phyloP scores from a whole-genome alignment of 1,284 basidiomycete genomes.

The Ganoderma lucidum region DNA sequence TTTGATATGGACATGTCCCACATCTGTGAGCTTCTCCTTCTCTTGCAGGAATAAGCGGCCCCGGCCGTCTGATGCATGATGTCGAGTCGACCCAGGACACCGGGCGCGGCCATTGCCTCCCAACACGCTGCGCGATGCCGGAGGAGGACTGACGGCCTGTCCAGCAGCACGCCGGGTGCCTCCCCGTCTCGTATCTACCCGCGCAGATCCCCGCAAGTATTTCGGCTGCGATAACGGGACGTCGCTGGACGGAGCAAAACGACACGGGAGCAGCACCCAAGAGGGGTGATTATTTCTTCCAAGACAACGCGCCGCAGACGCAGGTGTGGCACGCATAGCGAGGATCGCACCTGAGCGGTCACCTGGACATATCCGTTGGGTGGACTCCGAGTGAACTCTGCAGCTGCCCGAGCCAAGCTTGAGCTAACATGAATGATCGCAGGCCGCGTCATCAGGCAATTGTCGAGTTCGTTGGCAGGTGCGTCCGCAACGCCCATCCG shows the following conservation, averaged over 20 bases:
- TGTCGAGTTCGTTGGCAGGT: background rate
- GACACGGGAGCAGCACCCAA: background rate
- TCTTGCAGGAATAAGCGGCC: background rate
- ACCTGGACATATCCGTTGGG: background rate
- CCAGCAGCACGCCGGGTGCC: background rate
- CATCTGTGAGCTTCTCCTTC: background rate
- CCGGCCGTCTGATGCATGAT: conserved; percentile 1
- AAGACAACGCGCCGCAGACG: background rate
- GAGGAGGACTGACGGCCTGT: background rate
- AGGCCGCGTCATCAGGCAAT: conserved; percentile 2
- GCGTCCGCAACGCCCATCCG: background rate
- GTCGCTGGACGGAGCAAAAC: background rate
- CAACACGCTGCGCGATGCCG: background rate
- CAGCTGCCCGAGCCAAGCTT: background rate
- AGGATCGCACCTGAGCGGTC: background rate
- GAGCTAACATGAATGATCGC: background rate
- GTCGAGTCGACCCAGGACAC: background rate
- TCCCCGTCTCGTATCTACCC: background rate
- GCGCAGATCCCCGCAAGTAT: background rate
- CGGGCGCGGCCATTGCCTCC: background rate
- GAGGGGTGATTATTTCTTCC: background rate
- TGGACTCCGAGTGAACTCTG: background rate
- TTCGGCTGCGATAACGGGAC: background rate
- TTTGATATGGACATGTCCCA: background rate
- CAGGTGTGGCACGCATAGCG: background rate